Conservation (phyloP, 2,329 filamentous ascomycete genomes). For the Ilyonectria mors-panacis region DNA sequence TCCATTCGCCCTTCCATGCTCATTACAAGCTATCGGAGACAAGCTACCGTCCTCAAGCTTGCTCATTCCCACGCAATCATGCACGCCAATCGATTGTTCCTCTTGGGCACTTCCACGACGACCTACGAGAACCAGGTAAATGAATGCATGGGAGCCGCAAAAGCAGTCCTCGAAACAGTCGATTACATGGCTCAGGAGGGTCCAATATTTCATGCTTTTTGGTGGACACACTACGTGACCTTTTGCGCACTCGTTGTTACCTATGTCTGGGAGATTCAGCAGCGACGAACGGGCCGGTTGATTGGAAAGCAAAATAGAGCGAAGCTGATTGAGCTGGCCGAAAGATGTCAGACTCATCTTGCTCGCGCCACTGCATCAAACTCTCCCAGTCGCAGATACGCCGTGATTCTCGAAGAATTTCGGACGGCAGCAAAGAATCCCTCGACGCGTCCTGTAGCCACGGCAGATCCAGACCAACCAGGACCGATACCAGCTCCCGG, state of each 20-base stretch:
- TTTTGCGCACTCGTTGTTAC: constrained; percentile 69
- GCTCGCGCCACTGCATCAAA: constrained; percentile 37
- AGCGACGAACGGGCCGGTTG: constrained; percentile 34
- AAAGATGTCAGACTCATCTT: constrained; percentile 40
- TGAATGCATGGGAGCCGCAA: constrained; percentile 57
- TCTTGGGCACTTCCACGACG: constrained; percentile 54
- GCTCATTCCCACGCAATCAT: constrained; percentile 70
- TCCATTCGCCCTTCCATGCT: constrained; percentile 61
- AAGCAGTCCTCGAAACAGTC: constrained; percentile 58
- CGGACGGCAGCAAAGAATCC: constrained; percentile 18
- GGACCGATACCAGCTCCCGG: not conserved
- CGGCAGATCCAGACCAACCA: not conserved
- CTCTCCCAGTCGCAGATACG: constrained; percentile 40
- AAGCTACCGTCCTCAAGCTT: constrained; percentile 67
- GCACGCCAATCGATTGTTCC: constrained; percentile 68
- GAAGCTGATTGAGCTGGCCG: constrained; percentile 44
- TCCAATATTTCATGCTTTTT: constrained; percentile 63
- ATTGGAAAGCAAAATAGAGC: constrained; percentile 30
- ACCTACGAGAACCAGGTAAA: constrained; percentile 48
- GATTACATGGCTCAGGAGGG: constrained; percentile 58
- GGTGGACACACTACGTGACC: constrained; percentile 69
- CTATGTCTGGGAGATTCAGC: constrained; percentile 64
- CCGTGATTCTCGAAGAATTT: constrained; percentile 38
- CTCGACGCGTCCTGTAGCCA: not conserved
- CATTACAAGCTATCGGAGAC: constrained; percentile 61